These are phyloP conservation scores for Botryosphaeria dothidea DNA, from an alignment of 2,329 filamentous ascomycete genomes.

Conservation along the genomic window DNA sequence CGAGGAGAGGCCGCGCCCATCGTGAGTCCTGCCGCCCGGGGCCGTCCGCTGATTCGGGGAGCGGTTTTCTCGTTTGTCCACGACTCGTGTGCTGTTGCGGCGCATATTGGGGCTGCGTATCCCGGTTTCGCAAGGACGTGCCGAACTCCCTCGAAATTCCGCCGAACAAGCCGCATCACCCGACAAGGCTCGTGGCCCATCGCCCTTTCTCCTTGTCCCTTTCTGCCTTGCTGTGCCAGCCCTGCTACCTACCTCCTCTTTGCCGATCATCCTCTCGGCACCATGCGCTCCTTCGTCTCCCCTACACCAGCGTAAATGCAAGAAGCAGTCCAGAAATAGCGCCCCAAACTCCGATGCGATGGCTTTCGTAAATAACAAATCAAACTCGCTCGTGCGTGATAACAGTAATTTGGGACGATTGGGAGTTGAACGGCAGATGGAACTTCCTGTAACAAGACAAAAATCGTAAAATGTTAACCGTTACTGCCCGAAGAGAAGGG, in stretches of 20 bases:
- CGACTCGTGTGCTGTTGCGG: not conserved
- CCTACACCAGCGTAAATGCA: not conserved
- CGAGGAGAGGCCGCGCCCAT: too few relatives aligned
- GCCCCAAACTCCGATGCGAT: not conserved
- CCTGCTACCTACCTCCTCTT: not conserved
- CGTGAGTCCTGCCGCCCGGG: too few relatives aligned
- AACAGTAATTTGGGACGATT: not conserved
- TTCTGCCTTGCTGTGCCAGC: too few relatives aligned
- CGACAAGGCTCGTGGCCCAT: not conserved
- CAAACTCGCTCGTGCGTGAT: not conserved
- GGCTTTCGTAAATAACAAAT: not conserved
- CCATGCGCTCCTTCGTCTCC: not conserved
- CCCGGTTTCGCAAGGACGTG: not conserved
- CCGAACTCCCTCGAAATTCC: not conserved
- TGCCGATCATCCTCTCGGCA: not conserved
- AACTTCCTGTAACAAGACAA: constrained; percentile 1
- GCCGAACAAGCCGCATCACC: not conserved
- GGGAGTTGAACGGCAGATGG: not conserved
- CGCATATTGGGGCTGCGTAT: too few relatives aligned
- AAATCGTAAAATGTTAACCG: not conserved
- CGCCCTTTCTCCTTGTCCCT: too few relatives aligned
- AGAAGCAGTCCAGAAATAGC: not conserved
- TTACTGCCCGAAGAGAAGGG: not conserved
- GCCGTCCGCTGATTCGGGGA: not conserved
- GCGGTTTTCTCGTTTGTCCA: not conserved